These are phyloP conservation scores for Monosporascus sp. DNA, from an alignment of 2,329 filamentous ascomycete genomes.

Conservation along the genomic window DNA sequence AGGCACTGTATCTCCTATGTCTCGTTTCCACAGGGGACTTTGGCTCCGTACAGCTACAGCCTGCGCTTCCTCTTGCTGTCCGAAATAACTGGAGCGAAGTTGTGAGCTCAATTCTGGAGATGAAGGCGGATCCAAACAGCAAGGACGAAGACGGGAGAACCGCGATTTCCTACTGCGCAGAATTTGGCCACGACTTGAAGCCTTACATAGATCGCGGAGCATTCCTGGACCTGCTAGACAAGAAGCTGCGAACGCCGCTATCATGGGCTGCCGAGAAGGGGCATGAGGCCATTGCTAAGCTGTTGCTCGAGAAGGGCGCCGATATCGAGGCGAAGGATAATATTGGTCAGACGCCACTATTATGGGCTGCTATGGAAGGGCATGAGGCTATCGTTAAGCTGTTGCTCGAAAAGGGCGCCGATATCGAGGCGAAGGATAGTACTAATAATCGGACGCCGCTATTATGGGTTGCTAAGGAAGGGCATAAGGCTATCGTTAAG, in stretches of 20 bases:
- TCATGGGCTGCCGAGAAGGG: not conserved
- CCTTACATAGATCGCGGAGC: slow-evolving; percentile 1
- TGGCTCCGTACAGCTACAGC: not conserved
- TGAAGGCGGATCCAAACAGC: slow-evolving; percentile 6
- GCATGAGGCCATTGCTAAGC: not conserved
- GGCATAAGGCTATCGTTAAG: no score
- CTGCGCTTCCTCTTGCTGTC: slow-evolving; percentile 7
- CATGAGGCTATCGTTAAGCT: no score
- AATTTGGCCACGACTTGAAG: slow-evolving; percentile 3
- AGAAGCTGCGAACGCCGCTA: not conserved
- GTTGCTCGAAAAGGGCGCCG: no score
- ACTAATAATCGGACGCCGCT: no score
- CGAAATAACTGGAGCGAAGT: slow-evolving; percentile 10
- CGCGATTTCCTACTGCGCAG: slow-evolving; percentile 8
- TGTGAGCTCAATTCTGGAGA: slow-evolving; percentile 4
- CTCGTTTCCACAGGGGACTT: not conserved
- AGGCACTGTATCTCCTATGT: not conserved
- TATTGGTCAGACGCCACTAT: no score
- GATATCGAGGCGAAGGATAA: no score
- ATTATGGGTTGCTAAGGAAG: no score
- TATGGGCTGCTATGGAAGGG: no score
- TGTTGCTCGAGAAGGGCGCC: not conserved
- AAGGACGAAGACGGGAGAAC: slow-evolving; percentile 8
- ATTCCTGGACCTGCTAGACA: not conserved
- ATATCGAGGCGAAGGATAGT: no score